A percentile compares a stretch with the other conserved stretches of the same genome.
phyloP scores from a whole-genome alignment of 805 yeast species.

The Zygotorulaspora danielsina region DNA sequence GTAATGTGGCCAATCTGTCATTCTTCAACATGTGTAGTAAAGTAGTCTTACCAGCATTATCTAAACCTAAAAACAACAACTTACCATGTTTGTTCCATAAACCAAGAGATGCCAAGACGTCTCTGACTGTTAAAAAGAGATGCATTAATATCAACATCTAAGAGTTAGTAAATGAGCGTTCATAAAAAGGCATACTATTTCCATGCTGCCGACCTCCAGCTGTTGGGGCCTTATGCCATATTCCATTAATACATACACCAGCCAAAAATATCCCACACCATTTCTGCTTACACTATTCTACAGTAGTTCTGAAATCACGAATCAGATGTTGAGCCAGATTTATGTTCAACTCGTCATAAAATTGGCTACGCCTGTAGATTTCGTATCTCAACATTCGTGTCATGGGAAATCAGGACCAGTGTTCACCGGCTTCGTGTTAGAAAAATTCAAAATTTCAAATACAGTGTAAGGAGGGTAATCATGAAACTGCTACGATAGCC shows the following conservation, averaged over 20 bases:
- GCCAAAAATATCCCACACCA: slow-evolving; percentile 35
- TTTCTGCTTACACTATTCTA: slow-evolving; percentile 1
- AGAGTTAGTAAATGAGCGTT: slow-evolving; percentile 13
- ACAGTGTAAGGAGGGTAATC: too few species aligned
- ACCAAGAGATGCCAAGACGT: slow-evolving; percentile 72
- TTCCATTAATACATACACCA: slow-evolving; percentile 34
- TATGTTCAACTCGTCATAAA: too few species aligned
- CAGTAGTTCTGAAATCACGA: not conserved
- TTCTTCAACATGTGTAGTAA: slow-evolving; percentile 81
- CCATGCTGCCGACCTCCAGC: too few species aligned
- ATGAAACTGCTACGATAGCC: too few species aligned
- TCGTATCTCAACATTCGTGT: too few species aligned
- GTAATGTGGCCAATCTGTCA: slow-evolving; percentile 95
- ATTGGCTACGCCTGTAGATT: too few species aligned
- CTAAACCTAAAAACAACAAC: slow-evolving; percentile 90
- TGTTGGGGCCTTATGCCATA: too few species aligned
- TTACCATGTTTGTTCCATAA: slow-evolving; percentile 94
- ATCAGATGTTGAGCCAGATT: too few species aligned
- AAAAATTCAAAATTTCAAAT: too few species aligned
- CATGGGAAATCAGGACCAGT: too few species aligned
- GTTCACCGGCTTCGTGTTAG: too few species aligned
- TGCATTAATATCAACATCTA: not conserved
- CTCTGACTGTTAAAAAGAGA: slow-evolving; percentile 48
- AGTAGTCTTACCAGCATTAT: slow-evolving; percentile 97
- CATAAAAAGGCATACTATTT: too few species aligned